A percentile compares a stretch with the other conserved stretches of the same genome.
These are phyloP conservation scores for Suillus sp. DNA, from an alignment of 768 basidiomycete genomes.

Conservation along the genomic window DNA sequence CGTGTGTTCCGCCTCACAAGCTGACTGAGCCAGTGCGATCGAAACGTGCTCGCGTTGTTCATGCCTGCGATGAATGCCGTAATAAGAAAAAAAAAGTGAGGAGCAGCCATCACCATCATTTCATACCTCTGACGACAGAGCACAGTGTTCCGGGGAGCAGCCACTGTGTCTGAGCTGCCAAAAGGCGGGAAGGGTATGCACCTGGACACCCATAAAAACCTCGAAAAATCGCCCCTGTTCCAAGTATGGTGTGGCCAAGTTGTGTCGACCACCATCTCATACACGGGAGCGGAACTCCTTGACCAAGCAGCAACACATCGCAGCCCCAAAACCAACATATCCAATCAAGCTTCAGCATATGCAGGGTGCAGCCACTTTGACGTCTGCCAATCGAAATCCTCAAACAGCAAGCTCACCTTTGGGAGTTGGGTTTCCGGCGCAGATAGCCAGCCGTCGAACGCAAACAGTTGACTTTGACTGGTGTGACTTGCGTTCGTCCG, in stretches of 20 bases:
- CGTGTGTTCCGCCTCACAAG: not conserved
- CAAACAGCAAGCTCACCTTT: too few species aligned
- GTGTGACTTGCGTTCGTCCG: not conserved
- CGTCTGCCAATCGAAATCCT: too few species aligned
- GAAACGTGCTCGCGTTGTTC: not conserved
- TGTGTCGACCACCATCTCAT: not conserved
- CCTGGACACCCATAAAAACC: not conserved
- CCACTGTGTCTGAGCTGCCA: not conserved
- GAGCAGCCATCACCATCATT: not conserved
- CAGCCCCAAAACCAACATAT: not conserved
- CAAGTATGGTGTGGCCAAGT: not conserved
- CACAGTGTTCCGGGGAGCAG: slow-evolving; percentile 2
- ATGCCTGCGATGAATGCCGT: slow-evolving; percentile 5
- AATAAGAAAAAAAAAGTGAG: not conserved
- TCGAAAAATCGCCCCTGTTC: not conserved
- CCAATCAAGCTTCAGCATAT: not conserved
- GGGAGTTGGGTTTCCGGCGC: not conserved
- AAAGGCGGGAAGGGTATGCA: not conserved
- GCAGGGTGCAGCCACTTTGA: not conserved
- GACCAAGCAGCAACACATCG: not conserved
- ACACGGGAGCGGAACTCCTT: not conserved
- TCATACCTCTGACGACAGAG: not conserved
- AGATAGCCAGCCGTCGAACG: not conserved
- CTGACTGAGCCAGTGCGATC: not conserved
- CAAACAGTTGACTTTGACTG: not conserved